A percentile compares a stretch with the other conserved stretches of the same genome.
Evolutionary conservation across 176 grass and related monocot genomes (phyloP).

Genomic region (barley (Hordeum vulgare)): DNA sequence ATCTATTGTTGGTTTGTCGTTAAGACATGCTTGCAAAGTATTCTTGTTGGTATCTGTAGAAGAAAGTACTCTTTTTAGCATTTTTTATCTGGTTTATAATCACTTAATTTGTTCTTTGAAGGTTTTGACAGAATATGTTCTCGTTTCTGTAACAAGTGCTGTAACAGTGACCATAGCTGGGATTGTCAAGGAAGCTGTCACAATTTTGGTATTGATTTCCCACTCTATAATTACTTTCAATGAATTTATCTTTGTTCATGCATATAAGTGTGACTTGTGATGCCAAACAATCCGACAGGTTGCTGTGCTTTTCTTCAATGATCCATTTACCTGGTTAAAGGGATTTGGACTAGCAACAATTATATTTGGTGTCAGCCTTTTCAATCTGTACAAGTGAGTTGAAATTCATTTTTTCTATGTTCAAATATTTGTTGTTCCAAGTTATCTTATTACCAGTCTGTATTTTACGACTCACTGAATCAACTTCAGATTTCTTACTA

Average conservation of each 20-base stretch:
- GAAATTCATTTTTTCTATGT: neutral
- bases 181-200: constrained; percentile 92
- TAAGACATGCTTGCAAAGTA: neutral
- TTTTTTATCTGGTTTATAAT: neutral
- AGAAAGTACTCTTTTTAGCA: neutral
- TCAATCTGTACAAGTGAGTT: constrained; percentile 95
- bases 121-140: constrained; percentile 97
- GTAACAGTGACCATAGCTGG: constrained; percentile 90
- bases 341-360: constrained; percentile 69
- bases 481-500: neutral
- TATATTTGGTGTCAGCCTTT: constrained; percentile 83
- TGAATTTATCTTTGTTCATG: constrained; percentile 11
- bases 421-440: neutral
- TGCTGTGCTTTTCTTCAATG: constrained; percentile 89
- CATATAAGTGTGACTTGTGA: neutral
- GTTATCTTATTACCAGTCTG: neutral
- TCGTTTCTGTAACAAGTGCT: constrained; percentile 93
- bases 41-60: neutral
- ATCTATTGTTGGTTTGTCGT: neutral
- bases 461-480: neutral
- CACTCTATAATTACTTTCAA: neutral
- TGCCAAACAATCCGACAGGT: constrained; percentile 43
- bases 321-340: constrained; percentile 94
- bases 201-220: constrained; percentile 71
- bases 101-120: constrained; percentile 25